A percentile compares a stretch with the other conserved stretches of the same genome.
phyloP scores from a whole-genome alignment of 192 early-diverging fungal species.

The Podila epicladia region DNA sequence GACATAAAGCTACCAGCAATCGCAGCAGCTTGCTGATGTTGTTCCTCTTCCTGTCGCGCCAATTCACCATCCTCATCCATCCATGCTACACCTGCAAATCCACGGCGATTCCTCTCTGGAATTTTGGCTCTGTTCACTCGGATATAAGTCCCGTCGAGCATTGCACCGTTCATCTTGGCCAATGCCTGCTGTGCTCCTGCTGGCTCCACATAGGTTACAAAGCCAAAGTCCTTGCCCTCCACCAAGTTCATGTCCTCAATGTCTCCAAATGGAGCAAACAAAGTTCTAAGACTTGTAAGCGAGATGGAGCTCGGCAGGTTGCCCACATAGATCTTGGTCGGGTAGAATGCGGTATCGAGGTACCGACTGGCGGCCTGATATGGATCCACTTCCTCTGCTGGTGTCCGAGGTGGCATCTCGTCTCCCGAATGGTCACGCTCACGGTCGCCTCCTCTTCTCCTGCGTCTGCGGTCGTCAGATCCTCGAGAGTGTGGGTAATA shows the following conservation, averaged over 20 bases:
- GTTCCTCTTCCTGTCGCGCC: slow-evolving; percentile 43
- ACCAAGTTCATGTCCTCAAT: slow-evolving; percentile 59
- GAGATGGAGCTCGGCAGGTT: slow-evolving; percentile 50
- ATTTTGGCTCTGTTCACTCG: slow-evolving; percentile 63
- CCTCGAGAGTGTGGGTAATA: slow-evolving; percentile 27
- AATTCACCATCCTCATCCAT: slow-evolving; percentile 58
- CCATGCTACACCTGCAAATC: slow-evolving; percentile 63
- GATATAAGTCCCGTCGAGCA: slow-evolving; percentile 38
- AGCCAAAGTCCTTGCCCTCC: slow-evolving; percentile 62
- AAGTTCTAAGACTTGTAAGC: slow-evolving; percentile 24
- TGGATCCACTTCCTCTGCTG: slow-evolving; percentile 32
- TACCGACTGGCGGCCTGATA: slow-evolving; percentile 59
- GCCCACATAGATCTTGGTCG: slow-evolving; percentile 62
- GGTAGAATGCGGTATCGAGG: slow-evolving; percentile 62
- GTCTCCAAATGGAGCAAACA: slow-evolving; percentile 57
- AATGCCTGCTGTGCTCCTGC: slow-evolving; percentile 53
- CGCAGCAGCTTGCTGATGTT: slow-evolving; percentile 50
- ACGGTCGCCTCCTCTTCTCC: slow-evolving; percentile 21
- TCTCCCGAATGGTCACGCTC: slow-evolving; percentile 30
- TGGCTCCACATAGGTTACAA: slow-evolving; percentile 58
- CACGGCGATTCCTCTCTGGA: slow-evolving; percentile 61
- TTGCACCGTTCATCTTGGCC: slow-evolving; percentile 56
- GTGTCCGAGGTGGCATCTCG: slow-evolving; percentile 12
- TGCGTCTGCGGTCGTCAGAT: slow-evolving; percentile 26
- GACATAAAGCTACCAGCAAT: slow-evolving; percentile 27